These are phyloP conservation scores for Canavalia gladiata DNA, from an alignment of 306 rosid species.

Conservation along the genomic window DNA sequence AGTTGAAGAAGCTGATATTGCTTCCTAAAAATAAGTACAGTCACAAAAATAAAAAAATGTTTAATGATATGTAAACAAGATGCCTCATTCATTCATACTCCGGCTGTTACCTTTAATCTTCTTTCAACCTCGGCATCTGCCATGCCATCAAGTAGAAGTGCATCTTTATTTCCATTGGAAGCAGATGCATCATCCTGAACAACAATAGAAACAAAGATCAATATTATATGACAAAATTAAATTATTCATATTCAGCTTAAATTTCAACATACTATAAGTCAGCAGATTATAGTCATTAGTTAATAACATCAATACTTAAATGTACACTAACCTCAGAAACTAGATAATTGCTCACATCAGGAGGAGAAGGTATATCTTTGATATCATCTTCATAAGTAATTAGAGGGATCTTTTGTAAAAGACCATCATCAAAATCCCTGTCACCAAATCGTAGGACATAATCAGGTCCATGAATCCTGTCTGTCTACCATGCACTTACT, in stretches of 20 bases:
- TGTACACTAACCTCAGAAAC: conserved; percentile 82
- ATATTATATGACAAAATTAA: background rate
- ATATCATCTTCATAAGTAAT: conserved; percentile 75
- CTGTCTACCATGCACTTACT: background rate
- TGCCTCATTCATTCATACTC: conserved; percentile 26
- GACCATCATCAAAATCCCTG: conserved; percentile 87
- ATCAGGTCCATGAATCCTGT: conserved; percentile 45
- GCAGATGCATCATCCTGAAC: conserved; percentile 78
- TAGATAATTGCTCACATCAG: conserved; percentile 87
- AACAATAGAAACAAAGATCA: background rate
- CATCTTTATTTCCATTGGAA: conserved; percentile 76
- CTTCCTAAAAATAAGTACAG: conserved; percentile 58
- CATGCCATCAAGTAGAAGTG: conserved; percentile 74
- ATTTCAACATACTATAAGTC: background rate
- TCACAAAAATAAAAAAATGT: background rate
- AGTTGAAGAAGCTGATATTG: conserved; percentile 55
- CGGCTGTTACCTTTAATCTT: conserved; percentile 70
- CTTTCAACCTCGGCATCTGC: conserved; percentile 81
- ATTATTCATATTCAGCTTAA: conserved; percentile 8
- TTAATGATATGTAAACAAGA: background rate
- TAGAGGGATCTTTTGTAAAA: conserved; percentile 74
- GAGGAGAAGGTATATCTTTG: conserved; percentile 72
- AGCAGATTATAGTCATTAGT: conserved; percentile 3
- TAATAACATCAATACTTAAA: background rate
- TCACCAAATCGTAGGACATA: conserved; percentile 44